Conservation (phyloP, 1,284 basidiomycete species). For the Athelia psychrophila region DNA sequence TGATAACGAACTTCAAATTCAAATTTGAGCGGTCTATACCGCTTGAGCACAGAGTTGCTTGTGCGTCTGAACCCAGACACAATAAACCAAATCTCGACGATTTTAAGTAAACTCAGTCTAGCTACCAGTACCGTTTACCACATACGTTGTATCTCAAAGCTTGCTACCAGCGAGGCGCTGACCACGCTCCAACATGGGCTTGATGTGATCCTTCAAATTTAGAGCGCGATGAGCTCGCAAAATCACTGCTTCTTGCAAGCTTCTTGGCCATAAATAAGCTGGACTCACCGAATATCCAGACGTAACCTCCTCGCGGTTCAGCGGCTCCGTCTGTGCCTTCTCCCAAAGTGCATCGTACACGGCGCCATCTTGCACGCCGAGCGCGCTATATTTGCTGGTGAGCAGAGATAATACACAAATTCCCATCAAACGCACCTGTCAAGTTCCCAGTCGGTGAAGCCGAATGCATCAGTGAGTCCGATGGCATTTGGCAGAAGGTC, state of each 20-base stretch:
- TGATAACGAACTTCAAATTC: no score
- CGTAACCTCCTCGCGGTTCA: constrained; percentile 53
- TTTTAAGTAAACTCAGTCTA: no score
- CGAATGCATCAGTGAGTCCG: constrained; percentile 73
- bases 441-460: constrained; percentile 76
- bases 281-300: constrained; percentile 52
- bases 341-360: constrained; percentile 72
- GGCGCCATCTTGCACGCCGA: constrained; percentile 65
- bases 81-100: no score
- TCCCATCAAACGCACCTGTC: constrained; percentile 46
- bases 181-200: constrained; percentile 45
- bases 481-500: constrained; percentile 66
- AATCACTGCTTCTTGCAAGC: no score
- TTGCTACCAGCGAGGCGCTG: constrained; percentile 25
- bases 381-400: constrained; percentile 34
- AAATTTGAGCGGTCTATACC: no score
- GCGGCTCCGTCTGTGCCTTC: constrained; percentile 59
- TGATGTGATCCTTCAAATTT: constrained; percentile 39
- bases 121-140: no score
- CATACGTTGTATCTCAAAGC: no score
- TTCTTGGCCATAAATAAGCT: neutral
- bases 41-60: no score
- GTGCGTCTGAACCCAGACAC: no score
- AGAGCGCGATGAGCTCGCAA: neutral
- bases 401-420: neutral